These are phyloP conservation scores for Brettanomyces nanus DNA, from an alignment of 805 yeast genomes.

Conservation along the genomic window DNA sequence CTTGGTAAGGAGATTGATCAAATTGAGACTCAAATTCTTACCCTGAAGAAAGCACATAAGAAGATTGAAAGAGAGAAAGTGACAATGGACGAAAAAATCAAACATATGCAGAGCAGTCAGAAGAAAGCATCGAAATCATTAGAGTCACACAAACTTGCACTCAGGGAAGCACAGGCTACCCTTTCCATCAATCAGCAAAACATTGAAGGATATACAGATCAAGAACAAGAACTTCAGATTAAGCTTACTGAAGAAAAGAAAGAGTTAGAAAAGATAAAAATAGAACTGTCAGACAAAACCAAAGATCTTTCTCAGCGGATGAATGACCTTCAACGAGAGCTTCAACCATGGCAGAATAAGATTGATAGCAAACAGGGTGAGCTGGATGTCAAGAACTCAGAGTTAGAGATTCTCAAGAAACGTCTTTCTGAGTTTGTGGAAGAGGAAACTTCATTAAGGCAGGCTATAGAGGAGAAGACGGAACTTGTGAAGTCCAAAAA, in stretches of 20 bases:
- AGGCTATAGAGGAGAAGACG: conserved; percentile 29
- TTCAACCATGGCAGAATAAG: conserved; percentile 79
- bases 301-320: conserved; percentile 58
- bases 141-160: conserved; percentile 35
- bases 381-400: conserved; percentile 55
- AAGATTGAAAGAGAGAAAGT: conserved; percentile 51
- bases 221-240: conserved; percentile 35
- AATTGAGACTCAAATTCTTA: conserved; percentile 20
- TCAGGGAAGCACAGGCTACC: conserved; percentile 38
- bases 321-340: conserved; percentile 48
- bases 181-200: conserved; percentile 38
- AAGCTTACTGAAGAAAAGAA: conserved; percentile 45
- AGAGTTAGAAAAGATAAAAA: conserved; percentile 54
- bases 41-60: conserved; percentile 29
- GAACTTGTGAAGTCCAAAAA: conserved; percentile 37
- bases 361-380: conserved; percentile 56
- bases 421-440: conserved; percentile 35
- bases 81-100: conserved; percentile 67
- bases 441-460: conserved; percentile 37
- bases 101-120: conserved; percentile 51
- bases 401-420: conserved; percentile 49
- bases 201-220: conserved; percentile 33
- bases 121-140: conserved; percentile 52
- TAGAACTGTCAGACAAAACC: conserved; percentile 67
- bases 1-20: conserved; percentile 17